Base-by-base conservation (phyloP, 208 protist genomes). In the Acanthamoeba triangularis region DNA sequence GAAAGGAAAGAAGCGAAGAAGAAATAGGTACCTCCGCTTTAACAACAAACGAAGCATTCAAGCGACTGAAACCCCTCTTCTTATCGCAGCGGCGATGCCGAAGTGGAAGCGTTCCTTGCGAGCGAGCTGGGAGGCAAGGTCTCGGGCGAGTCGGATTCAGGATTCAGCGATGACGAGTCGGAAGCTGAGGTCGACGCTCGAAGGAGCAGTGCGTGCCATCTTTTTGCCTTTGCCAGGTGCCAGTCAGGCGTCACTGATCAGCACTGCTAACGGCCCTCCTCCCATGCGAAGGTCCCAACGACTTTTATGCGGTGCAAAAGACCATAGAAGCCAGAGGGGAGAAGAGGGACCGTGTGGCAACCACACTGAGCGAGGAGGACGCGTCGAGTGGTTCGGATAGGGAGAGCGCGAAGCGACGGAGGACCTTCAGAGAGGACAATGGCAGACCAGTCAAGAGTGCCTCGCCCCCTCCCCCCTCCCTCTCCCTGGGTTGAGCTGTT, bases 41-140 rank as follows among this genome's bases (percentile, higher is more conserved):
- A 20, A 65, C 13, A 20, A 20, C 23, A 8, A 3, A 25, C 67
- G 14, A 25, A 59, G 2, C 18, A 14, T 18, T 18, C 20, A 14
- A 59, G 18, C 6, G 1, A 59, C 18, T 59, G 1, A 59, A 18
- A 25, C 18, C 37, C 6, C 30, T 7, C 37, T 37, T 35, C 65
- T 28, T 30, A 25, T 35, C 33, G 74, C 74, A 82, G 80, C 33
- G 52, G 80, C 33, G 80, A 88, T 63, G 41, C 80, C n/a, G 80
- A 88, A 65, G 80, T 88, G n/a, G 80, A 88, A 13, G 80, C 80
- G 52, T 88, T 88, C 33, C 49, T 88, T 23, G 80, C 80, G 25
- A 88, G 80, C 35, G 80, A 88, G 52, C 35, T 88, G 80, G 80
- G 80, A 33, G 52, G 52, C 6, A 88, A 88, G 80, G 47, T 5